phyloP scores from a whole-genome alignment of 345 rosid species.

The Eucalyptus sp. region DNA sequence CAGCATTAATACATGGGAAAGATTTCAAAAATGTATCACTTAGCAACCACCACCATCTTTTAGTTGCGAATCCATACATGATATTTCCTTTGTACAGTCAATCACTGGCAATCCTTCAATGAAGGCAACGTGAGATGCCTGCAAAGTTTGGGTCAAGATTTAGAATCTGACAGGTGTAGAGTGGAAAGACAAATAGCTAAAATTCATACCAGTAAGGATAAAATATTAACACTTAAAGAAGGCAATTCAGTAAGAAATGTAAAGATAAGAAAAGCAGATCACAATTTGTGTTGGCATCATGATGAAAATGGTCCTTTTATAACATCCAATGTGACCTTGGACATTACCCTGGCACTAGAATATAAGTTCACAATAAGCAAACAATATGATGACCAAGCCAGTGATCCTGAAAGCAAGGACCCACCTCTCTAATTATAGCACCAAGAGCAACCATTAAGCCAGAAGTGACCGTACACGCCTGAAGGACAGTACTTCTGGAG shows the following conservation, averaged over 20 bases:
- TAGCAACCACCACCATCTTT: not conserved
- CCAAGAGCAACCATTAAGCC: constrained; percentile 64
- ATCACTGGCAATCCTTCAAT: constrained; percentile 52
- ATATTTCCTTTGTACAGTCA: constrained; percentile 53
- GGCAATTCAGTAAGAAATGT: not conserved
- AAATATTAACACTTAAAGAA: not conserved
- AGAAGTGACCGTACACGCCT: constrained; percentile 63
- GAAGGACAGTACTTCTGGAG: constrained; percentile 65
- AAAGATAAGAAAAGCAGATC: not conserved
- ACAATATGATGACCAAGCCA: not conserved
- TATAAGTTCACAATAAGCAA: not conserved
- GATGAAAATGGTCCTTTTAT: not conserved
- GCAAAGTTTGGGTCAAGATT: constrained; percentile 1
- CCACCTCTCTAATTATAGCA: constrained; percentile 56
- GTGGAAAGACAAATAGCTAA: not conserved
- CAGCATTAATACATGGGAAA: not conserved
- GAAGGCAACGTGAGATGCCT: constrained; percentile 78
- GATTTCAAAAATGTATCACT: not conserved
- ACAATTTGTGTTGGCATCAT: not conserved
- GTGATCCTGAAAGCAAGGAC: not conserved
- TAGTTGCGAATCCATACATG: constrained; percentile 24
- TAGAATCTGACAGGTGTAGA: not conserved
- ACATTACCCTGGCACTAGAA: not conserved
- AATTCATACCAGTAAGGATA: not conserved
- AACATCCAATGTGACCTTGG: not conserved